Evolutionary conservation across 2,329 filamentous ascomycete genomes (phyloP), one percentile per base, ranked within the genome.

Genomic region (Penicillium sp.): DNA sequence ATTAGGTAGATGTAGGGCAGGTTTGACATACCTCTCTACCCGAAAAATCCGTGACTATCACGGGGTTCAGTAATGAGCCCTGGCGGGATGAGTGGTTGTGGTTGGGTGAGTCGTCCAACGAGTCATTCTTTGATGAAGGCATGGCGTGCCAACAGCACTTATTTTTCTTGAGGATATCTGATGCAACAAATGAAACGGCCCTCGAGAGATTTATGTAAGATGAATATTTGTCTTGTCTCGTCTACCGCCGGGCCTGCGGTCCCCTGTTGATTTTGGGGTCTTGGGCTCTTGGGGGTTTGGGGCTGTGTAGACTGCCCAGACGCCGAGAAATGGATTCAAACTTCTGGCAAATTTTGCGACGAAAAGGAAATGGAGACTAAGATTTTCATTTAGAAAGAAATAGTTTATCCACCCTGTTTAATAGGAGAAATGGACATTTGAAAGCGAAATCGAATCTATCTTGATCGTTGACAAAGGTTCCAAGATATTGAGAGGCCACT

Each of bases 281-380:
- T 36, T 9, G 16, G 35, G 30, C 3, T 3, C 6, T n/a, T n/a
- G n/a, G n/a, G n/a, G n/a, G n/a, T n/a, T n/a, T n/a, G 56, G 49
- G 56, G 56, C 56, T 58, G 56, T 57, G 56, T 53, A 41, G 25
- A 40, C 19, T 57, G 56, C 56, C 54, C 47, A 57, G 55, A 34
- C 25, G 47, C 54, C 49, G 27, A 50, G 53, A 14, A 30, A 34
- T 35, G 14, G 8, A 36, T 34, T 34, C 10, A 4, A 30, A 35
- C 29, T 14, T 18, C 12, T 16, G 25, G 25, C 36, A 46, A 35
- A n/a, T n/a, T 45, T 40, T 9, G 30, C 30, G 28, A 37, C 34
- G 40, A 49, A 37, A 11, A 27, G 27, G 10, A n/a, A 22, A 27
- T 14, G 22, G 27, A 19, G 10, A 34, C 3, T n/a, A 44, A 25